Evolutionary conservation across 768 basidiomycete genomes (phyloP).

Genomic region (Naganishia kalamii): DNA sequence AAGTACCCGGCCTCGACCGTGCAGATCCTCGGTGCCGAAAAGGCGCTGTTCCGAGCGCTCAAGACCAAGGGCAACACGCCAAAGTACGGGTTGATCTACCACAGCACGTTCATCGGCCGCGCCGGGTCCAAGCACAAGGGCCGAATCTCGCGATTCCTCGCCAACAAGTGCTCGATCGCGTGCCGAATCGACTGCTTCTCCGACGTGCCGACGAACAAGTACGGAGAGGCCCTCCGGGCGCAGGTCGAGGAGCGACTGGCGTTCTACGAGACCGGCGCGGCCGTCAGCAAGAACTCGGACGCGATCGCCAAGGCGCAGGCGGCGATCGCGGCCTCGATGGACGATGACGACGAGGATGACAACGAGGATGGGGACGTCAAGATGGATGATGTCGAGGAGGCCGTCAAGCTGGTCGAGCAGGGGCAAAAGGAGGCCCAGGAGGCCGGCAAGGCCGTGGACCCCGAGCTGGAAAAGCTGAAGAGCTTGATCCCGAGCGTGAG

Average conservation of each 20-base stretch:
- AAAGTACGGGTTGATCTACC: constrained; percentile 97
- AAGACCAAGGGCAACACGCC: constrained; percentile 99
- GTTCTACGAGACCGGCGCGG: constrained; percentile 87
- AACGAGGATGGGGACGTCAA: constrained; percentile 59
- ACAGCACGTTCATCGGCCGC: constrained; percentile 88
- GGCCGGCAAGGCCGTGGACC: constrained; percentile 30
- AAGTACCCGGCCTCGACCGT: constrained; percentile 98
- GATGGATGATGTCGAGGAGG: constrained; percentile 49
- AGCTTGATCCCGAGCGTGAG: constrained; percentile 22
- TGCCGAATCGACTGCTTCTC: constrained; percentile 88
- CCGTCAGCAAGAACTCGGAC: constrained; percentile 80
- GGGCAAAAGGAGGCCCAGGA: constrained; percentile 33
- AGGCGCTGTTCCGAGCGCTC: constrained; percentile 90
- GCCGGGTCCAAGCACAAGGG: constrained; percentile 93
- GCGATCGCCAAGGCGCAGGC: constrained; percentile 83
- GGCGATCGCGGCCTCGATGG: constrained; percentile 51
- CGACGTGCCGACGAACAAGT: constrained; percentile 71
- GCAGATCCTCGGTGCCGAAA: constrained; percentile 95
- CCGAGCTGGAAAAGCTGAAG: constrained; percentile 41
- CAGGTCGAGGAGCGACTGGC: constrained; percentile 93
- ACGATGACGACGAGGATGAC: constrained; percentile 54
- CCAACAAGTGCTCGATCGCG: constrained; percentile 97
- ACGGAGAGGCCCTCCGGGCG: constrained; percentile 83
- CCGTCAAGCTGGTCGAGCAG: constrained; percentile 40
- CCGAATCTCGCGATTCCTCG: constrained; percentile 95